Percentiles rank a stretch among this genome's conserved stretches.
These are phyloP conservation scores for Curvularia lunata DNA, from an alignment of 2,329 filamentous ascomycete genomes.

Conservation along the genomic window DNA sequence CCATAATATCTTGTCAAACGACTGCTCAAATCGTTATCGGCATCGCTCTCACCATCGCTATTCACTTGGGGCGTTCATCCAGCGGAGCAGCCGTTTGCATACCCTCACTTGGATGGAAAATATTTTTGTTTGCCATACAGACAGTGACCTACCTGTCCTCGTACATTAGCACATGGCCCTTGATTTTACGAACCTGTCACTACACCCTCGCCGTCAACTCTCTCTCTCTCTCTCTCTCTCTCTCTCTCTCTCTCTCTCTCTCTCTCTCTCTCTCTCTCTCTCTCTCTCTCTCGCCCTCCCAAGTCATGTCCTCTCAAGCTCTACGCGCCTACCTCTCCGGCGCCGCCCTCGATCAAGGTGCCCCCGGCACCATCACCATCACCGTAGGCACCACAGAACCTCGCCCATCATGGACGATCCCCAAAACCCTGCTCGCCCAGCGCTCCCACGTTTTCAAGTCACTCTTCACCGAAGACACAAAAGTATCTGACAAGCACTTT, in stretches of 20 bases:
- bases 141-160: not conserved
- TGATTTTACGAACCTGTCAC: not conserved
- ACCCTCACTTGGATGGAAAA: not conserved
- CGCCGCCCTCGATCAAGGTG: not conserved
- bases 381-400: conserved; percentile 8
- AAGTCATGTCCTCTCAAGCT: not conserved
- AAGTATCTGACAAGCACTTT: not conserved
- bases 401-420: conserved; percentile 17
- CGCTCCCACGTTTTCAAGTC: conserved; percentile 16
- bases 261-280: too few relatives aligned
- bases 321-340: conserved; percentile 1
- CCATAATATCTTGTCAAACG: not conserved
- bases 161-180: not conserved
- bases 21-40: not conserved
- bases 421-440: conserved; percentile 13
- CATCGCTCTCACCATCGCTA: not conserved
- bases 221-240: too few relatives aligned
- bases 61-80: not conserved
- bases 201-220: not conserved
- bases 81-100: not conserved
- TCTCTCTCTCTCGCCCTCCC: too few relatives aligned
- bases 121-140: not conserved
- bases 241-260: too few relatives aligned
- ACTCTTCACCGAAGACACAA: not conserved
- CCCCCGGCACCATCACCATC: conserved; percentile 10